These are phyloP conservation scores for Dendrobium huoshanense DNA, from an alignment of 106 monocot species.

Conservation along the genomic window DNA sequence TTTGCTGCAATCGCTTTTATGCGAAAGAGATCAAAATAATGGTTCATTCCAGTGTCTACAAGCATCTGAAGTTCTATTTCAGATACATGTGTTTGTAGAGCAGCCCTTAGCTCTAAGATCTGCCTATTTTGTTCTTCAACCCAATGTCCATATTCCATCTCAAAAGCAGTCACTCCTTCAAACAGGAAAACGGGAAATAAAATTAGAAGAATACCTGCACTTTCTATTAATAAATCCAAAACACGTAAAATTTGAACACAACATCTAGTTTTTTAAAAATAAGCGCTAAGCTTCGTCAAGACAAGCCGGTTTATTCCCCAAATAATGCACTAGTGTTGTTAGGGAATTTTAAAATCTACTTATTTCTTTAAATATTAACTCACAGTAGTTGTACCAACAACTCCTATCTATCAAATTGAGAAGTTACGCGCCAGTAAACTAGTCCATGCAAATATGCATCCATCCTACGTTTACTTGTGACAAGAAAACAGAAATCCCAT, in stretches of 20 bases:
- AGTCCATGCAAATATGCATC: no score
- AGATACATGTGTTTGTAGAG: constrained; percentile 52
- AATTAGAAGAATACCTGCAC: neutral
- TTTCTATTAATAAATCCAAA: neutral
- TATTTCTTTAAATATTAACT: no score
- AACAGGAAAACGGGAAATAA: neutral
- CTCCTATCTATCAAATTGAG: no score
- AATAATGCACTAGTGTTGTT: neutral
- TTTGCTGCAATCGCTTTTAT: constrained; percentile 74
- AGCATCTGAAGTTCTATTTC: constrained; percentile 73
- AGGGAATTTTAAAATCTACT: no score
- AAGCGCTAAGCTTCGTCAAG: neutral
- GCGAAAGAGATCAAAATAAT: constrained; percentile 61
- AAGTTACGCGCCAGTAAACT: no score
- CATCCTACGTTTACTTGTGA: no score
- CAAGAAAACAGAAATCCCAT: no score
- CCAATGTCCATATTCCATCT: constrained; percentile 86
- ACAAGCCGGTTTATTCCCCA: neutral
- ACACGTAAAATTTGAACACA: neutral
- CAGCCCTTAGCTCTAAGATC: constrained; percentile 47
- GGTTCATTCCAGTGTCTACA: constrained; percentile 56
- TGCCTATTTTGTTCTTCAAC: constrained; percentile 76
- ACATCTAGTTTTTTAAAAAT: neutral
- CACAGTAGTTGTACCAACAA: no score
- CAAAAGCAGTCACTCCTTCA: constrained; percentile 55